These are phyloP conservation scores for Penicillium sp. DNA, from an alignment of 2,329 filamentous ascomycete genomes.

Conservation along the genomic window DNA sequence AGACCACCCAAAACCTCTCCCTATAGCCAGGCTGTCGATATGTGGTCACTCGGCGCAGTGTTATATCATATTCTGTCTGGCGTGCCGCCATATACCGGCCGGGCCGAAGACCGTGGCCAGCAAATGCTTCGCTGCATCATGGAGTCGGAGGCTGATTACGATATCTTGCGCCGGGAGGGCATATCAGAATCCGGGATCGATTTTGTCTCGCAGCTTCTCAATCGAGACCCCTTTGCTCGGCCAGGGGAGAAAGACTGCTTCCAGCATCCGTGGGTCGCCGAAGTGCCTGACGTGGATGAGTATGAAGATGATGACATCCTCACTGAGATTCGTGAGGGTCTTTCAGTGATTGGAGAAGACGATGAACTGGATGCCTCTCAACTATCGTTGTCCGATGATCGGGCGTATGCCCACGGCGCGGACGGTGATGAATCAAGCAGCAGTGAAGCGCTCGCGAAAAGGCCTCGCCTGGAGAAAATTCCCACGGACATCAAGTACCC, in stretches of 20 bases:
- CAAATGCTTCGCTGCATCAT: constrained; percentile 83
- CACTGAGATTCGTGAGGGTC: constrained; percentile 46
- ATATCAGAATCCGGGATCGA: constrained; percentile 72
- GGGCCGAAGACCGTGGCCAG: constrained; percentile 73
- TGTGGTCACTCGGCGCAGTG: constrained; percentile 95
- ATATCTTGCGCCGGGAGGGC: constrained; percentile 61
- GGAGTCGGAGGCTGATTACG: constrained; percentile 70
- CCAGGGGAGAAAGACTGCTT: constrained; percentile 74
- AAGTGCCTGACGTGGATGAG: constrained; percentile 60
- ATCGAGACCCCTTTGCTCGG: constrained; percentile 76
- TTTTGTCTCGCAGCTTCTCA: constrained; percentile 78
- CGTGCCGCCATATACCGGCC: constrained; percentile 78
- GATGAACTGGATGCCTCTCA: constrained; percentile 62
- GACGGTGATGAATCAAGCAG: constrained; percentile 40
- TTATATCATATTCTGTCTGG: constrained; percentile 84
- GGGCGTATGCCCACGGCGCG: constrained; percentile 25
- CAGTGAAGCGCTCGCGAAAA: constrained; percentile 42
- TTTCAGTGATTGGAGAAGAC: constrained; percentile 44
- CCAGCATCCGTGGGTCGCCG: constrained; percentile 72
- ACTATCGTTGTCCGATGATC: constrained; percentile 62
- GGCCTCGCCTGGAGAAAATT: constrained; percentile 36
- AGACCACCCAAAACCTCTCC: constrained; percentile 59
- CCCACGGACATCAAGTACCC: constrained; percentile 45
- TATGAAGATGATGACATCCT: constrained; percentile 67
- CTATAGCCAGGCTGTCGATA: constrained; percentile 90